Conservation (phyloP, 2,329 filamentous ascomycete species). For the Xylariaceae sp. region DNA sequence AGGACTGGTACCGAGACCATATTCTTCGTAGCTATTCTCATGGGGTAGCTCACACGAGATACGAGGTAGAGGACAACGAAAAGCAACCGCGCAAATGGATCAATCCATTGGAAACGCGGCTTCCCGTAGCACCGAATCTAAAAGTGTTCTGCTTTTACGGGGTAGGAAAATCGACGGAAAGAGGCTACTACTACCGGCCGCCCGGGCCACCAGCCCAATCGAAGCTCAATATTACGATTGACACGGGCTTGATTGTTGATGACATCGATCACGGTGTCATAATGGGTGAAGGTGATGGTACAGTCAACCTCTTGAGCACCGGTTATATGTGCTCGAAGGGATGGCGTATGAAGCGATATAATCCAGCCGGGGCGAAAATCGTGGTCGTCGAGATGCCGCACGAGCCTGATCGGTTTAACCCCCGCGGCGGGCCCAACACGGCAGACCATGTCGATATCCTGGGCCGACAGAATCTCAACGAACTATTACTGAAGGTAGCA, state of each 20-base stretch:
- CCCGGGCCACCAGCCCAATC: conserved; percentile 60
- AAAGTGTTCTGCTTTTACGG: conserved; percentile 99
- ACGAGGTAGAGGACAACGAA: conserved; percentile 78
- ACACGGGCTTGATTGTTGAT: conserved; percentile 55
- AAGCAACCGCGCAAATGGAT: conserved; percentile 79
- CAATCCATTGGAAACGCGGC: conserved; percentile 83
- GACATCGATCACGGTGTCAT: conserved; percentile 82
- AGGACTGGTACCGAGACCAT: conserved; percentile 78
- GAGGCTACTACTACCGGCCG: conserved; percentile 80
- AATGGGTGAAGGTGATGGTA: conserved; percentile 93
- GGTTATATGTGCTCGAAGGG: conserved; percentile 97
- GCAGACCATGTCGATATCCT: conserved; percentile 97
- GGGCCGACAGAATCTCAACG: conserved; percentile 81
- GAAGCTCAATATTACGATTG: conserved; percentile 68
- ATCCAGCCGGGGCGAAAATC: conserved; percentile 74
- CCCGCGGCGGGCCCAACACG: conserved; percentile 62
- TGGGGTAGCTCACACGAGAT: conserved; percentile 73
- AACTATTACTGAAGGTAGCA: conserved; percentile 79
- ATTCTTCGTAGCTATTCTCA: conserved; percentile 75
- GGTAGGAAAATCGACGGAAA: conserved; percentile 87
- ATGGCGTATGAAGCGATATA: conserved; percentile 91
- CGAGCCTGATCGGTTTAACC: conserved; percentile 87
- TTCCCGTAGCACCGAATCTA: conserved; percentile 80
- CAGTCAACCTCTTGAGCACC: conserved; percentile 82
- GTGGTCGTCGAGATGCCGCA: conserved; percentile 95